Evolutionary conservation across 2,329 filamentous ascomycete species (phyloP), one percentile per base, ranked within the genome.

Genomic region (Zelopaecilomyces penicillatus): DNA sequence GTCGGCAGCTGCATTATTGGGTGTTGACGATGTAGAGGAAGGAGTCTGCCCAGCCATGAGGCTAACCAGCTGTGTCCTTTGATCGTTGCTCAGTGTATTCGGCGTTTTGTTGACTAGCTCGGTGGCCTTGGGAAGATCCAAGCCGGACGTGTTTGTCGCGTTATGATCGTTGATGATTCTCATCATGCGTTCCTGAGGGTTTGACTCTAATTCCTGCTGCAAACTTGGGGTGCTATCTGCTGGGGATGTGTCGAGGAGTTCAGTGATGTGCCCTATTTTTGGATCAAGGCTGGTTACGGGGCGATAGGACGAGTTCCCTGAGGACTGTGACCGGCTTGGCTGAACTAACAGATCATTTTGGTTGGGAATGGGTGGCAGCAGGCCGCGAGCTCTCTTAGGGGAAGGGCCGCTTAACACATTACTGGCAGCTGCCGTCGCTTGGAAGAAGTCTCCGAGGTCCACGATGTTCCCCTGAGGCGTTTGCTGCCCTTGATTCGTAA

Each of bases 111-210:
- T 73, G 5, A 78, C 76, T 8, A 81, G 52, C 34, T 67, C 60
- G 5, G 61, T 61, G 6, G 64, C 69, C 43, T 78, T 72, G 5
- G 76, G 72, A 11, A 82, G 67, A 50, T 79, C 69, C 42, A 77
- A 61, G 38, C 69, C 66, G 1, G 64, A 61, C 4, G 63, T 61
- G 50, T 69, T 77, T 50, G 63, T 70, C 19, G 77, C 76, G 50
- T 82, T 82, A 49, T 79, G 76, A 49, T 79, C 76, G 46, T 81
- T 75, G 59, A 83, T 82, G 30, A 83, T 73, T 54, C 74, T 78
- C 74, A 83, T 79, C 72, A 82, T 80, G 41, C 72, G 71, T 54
- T 79, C 76, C 45, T 77, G 76, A 0, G 76, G 75, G 46, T 75
- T 76, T n/a, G 65, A 62, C 57, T 76, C 71, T 5, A 80, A 68